Base-by-base conservation (phyloP, 768 basidiomycete genomes). In the Lactifluus pinguis region DNA sequence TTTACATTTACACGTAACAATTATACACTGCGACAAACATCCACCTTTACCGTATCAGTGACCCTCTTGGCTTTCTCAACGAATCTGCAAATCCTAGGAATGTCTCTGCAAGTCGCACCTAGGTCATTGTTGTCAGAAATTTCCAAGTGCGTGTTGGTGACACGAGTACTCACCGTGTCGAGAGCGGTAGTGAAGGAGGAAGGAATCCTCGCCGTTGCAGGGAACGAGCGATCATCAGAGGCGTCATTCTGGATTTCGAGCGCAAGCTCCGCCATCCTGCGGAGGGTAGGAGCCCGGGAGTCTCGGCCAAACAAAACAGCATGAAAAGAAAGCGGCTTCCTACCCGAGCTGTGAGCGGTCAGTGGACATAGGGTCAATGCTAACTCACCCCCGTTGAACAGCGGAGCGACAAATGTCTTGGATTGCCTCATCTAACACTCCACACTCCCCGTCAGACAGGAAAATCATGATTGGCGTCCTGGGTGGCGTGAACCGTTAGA, bases 51-150 rank as follows among this genome's bases (percentile, higher is more conserved):
- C 69, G 70, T 62, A 83, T 67, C 56, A 84, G 67, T 19, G 77
- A 74, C 0, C 79, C 83, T 65, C 83, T 71, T 4, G 83, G 79
- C 65, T 80, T 85, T 63, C 75, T 74, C 69, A 85, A 67, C 1
- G 83, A 82, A 55, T 82, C 80, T 0, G 82, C 82, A 55, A 84
- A 76, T 34, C 77, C 78, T 25, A 84, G 66, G 75, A 85, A 84
- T 3, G 83, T 79, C 65, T 83, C 74, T 0, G 83, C 77, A 10
- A 84, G 75, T 60, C 75, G 77, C 13, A 83, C 74, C 83, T 84
- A 60, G 7, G 29, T 45, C 15, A 53, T 41, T 25, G 25, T 25
- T 25, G 36, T 48, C 9, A 58, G 9, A 8, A 30, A n/a, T 41
- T 49, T 8, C n/a, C 8, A 9, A 19, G 19, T 45, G n/a, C 19